phyloP scores from a whole-genome alignment of 371 early-diverging fungal species.

The Coemansia sp. region DNA sequence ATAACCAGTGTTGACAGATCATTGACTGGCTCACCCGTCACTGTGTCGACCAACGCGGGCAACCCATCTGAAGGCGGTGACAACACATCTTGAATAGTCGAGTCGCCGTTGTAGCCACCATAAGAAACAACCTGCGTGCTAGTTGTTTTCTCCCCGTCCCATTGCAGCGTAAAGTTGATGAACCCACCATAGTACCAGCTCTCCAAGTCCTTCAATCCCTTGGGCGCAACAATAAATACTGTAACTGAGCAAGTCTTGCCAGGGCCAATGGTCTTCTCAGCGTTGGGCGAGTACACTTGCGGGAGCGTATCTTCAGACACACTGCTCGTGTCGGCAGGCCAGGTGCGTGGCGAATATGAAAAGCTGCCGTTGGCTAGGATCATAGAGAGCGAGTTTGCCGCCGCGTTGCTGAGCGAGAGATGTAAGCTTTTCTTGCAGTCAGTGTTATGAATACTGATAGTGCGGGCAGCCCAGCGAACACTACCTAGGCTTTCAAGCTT shows the following conservation, averaged over 20 bases:
- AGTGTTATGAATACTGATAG: constrained; percentile 60
- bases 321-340: constrained; percentile 13
- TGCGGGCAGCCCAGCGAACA: constrained; percentile 53
- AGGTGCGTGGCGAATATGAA: constrained; percentile 47
- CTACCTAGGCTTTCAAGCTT: constrained; percentile 28
- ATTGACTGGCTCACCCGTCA: background rate
- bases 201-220: constrained; percentile 26
- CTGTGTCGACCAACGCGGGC: background rate
- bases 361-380: constrained; percentile 57
- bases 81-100: constrained; percentile 14
- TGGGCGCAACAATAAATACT: constrained; percentile 43
- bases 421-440: constrained; percentile 40
- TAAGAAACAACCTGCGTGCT: constrained; percentile 32
- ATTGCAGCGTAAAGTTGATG: constrained; percentile 30
- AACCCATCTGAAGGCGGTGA: constrained; percentile 6
- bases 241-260: constrained; percentile 26
- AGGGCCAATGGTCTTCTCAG: constrained; percentile 43
- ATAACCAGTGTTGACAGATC: constrained; percentile 13
- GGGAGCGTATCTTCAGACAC: constrained; percentile 13
- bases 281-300: constrained; percentile 49
- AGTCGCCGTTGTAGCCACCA: constrained; percentile 46
- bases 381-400: constrained; percentile 40
- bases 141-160: constrained; percentile 16
- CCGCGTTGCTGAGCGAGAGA: constrained; percentile 8
- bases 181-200: constrained; percentile 48